Conservation (phyloP, 768 basidiomycete genomes). For the Solioccasus polychromus region DNA sequence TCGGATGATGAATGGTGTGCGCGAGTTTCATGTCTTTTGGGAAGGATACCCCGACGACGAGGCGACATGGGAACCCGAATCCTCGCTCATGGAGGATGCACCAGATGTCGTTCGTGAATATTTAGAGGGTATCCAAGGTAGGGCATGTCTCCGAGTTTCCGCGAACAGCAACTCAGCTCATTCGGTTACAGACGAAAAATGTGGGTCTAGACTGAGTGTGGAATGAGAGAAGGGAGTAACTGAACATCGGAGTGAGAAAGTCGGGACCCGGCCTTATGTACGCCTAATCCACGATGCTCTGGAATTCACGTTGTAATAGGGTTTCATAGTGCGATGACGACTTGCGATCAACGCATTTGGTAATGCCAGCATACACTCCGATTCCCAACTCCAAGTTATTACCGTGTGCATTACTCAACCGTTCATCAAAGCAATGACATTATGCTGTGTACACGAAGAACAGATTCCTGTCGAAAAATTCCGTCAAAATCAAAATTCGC, state of each 20-base stretch:
- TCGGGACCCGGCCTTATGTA: conserved; percentile 8
- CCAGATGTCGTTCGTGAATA: conserved; percentile 45
- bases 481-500: conserved; percentile 1
- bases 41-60: conserved; percentile 47
- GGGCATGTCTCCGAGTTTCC: not conserved
- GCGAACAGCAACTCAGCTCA: not conserved
- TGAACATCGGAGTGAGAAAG: not conserved
- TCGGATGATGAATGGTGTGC: conserved; percentile 33
- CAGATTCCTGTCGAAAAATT: conserved; percentile 43
- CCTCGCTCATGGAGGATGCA: conserved; percentile 46
- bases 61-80: conserved; percentile 60
- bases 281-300: conserved; percentile 1
- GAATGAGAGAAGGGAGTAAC: conserved; percentile 1
- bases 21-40: conserved; percentile 54
- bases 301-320: conserved; percentile 11
- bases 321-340: conserved; percentile 5
- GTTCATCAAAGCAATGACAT: not conserved
- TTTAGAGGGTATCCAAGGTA: conserved; percentile 16
- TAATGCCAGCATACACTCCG: not conserved
- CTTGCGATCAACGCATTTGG: not conserved
- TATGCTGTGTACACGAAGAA: conserved; percentile 59
- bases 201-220: not conserved
- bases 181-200: conserved; percentile 4
- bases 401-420: not conserved
- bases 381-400: conserved; percentile 5